Evolutionary conservation across 257 asterid species (phyloP).

Genomic region (Salvia miltiorrhiza): DNA sequence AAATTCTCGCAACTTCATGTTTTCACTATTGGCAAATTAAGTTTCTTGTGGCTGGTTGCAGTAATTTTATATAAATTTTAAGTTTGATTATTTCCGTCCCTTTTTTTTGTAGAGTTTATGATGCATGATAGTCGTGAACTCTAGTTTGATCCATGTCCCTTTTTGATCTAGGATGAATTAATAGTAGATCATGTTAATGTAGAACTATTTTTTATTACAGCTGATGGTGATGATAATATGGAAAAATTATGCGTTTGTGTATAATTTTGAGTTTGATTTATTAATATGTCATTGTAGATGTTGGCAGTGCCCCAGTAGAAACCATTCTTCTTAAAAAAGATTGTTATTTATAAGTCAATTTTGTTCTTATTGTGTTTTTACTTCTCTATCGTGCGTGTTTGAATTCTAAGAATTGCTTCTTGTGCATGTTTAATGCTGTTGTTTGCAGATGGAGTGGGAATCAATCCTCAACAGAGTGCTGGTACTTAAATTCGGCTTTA

Average conservation of each 20-base stretch:
- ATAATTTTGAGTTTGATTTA: slow-evolving; percentile 10
- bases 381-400: not conserved
- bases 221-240: not conserved
- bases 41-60: not conserved
- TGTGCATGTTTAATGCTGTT: slow-evolving; percentile 4
- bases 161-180: not conserved
- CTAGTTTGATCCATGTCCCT: not conserved
- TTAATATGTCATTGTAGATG: not conserved
- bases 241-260: not conserved
- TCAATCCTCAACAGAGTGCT: slow-evolving; percentile 98
- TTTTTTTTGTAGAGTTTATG: no score
- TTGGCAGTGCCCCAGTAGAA: not conserved
- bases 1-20: not conserved
- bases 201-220: not conserved
- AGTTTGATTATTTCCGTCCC: not conserved
- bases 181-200: not conserved
- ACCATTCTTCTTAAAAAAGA: not conserved
- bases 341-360: slow-evolving; percentile 3
- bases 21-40: not conserved
- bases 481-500: slow-evolving; percentile 37
- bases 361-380: not conserved
- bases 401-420: not conserved
- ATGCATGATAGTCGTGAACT: not conserved
- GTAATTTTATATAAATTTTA: not conserved
- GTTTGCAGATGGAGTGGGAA: slow-evolving; percentile 91